Evolutionary conservation across 306 rosid species (phyloP), one percentile per base, ranked within the genome.

Genomic region (Sindora glabra): DNA sequence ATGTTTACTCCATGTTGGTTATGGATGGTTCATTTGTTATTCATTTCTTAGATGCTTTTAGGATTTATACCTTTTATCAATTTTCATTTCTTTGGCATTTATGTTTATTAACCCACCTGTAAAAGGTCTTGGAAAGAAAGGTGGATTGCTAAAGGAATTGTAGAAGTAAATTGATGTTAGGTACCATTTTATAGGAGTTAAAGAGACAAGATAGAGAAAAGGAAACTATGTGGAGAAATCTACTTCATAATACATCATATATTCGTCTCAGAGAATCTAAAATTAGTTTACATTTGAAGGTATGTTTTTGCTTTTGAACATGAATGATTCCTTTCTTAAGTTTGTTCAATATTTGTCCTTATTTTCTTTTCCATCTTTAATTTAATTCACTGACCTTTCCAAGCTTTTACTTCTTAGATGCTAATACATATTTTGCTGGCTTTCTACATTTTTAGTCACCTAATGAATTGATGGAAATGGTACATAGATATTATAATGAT

Each of bases 91-190:
- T n/a, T n/a, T n/a, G n/a, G n/a, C n/a, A n/a, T n/a, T n/a, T n/a
- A n/a, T n/a, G n/a, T n/a, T n/a, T n/a, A n/a, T 62, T 48, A 95
- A 92, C 77, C 96, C 90, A 21, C 72, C 81, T 65, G 95, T 92
- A 25, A 92, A 88, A 74, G 99, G 99, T 67, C 99, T 92, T 62
- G 99, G 99, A 32, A 92, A 78, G 80, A 96, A 92, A 74, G 96
- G 96, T 62, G 98, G 94, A 63, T 75, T 88, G 60, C 77, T 88
- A 2, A 92, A 92, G 85, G 98, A 91, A 74, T 75, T 91, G 38
- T 88, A 88, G 74, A 92, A 83, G 79, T 88, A 87, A 74, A 76
- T 78, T 48, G 94, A 86, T 34, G 66, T 39, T 40, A 82, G 72
- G 83, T 65, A 67, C 65, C 67, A 73, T 70, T 69, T 84, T 76